phyloP scores from a whole-genome alignment of 164 flowering plant genomes.

The Macadamia tetraphylla region DNA sequence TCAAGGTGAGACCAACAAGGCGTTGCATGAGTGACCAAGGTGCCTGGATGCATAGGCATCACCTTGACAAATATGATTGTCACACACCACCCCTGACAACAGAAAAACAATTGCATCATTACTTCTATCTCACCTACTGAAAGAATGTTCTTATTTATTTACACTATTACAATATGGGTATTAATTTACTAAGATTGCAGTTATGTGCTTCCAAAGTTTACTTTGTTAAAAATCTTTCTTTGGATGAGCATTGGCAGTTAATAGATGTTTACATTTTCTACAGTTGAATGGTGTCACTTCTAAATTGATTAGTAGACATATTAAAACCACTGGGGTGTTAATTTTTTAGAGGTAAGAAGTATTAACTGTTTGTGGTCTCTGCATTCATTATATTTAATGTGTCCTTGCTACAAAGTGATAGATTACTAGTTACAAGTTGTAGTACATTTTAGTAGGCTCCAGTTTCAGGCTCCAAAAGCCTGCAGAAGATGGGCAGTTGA shows the following conservation, averaged over 20 bases:
- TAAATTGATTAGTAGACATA: slow-evolving; percentile 49
- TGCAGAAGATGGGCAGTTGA: slow-evolving; percentile 90
- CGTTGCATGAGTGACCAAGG: too few relatives aligned
- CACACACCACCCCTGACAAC: too few relatives aligned
- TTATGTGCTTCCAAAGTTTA: background rate
- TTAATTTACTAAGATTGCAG: background rate
- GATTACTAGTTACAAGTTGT: slow-evolving; percentile 1
- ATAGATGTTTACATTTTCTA: slow-evolving; percentile 92
- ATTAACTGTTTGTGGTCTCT: background rate
- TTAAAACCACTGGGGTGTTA: slow-evolving; percentile 69
- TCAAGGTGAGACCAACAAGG: too few relatives aligned
- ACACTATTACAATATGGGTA: too few relatives aligned
- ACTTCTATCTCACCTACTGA: too few relatives aligned
- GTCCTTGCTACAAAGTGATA: background rate
- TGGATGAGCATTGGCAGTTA: slow-evolving; percentile 45
- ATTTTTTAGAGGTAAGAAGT: slow-evolving; percentile 76
- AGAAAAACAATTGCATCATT: too few relatives aligned
- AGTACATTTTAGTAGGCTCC: slow-evolving; percentile 64
- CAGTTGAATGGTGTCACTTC: slow-evolving; percentile 84
- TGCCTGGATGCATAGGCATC: too few relatives aligned
- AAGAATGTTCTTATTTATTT: too few relatives aligned
- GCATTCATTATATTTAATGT: background rate
- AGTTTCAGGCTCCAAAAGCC: slow-evolving; percentile 99
- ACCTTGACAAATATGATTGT: too few relatives aligned
- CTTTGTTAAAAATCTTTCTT: background rate